Evolutionary conservation across 345 rosid species (phyloP), one percentile per base, ranked within the genome.

Genomic region (Capsella bursapastoris): DNA sequence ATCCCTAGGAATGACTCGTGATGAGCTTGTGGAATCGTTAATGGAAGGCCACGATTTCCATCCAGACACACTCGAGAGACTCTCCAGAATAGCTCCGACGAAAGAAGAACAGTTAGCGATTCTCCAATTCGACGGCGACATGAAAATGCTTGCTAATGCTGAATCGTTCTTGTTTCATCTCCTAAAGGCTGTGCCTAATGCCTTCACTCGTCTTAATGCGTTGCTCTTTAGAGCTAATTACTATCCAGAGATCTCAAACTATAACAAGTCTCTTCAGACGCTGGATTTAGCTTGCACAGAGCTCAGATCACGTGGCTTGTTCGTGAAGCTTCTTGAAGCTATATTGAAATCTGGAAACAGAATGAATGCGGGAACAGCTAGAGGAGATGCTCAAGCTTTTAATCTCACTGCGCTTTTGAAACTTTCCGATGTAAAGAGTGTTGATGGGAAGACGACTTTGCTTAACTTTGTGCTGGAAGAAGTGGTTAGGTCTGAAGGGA

Each of bases 321-420:
- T 93, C 82, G 79, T 89, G 3, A 91, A 93, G 69, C 92, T 90
- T 37, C 85, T 93, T 0, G 94, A 90, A 80, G 98, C 96, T 11
- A 86, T 93, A 57, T 81, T 93, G 53, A 93, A 93, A 80, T 92
- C 97, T 4, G 96, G 98, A 28, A 93, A 89, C 74, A 81, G 79
- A 68, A 87, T 90, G 91, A 93, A 93, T 61, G 93, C 93, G 0
- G 98, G 98, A 77, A 89, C 98, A 3, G 69, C 91, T 12, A 84
- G 97, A 79, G 98, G 98, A 45, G 85, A 93, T 35, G 98, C 98
- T 8, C 83, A 83, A 43, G 94, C 92, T 52, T 93, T 93, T 72
- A 84, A 88, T 72, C 87, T 89, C 44, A 82, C 79, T 0, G 85
- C 96, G 14, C 84, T 89, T 18, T 74, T 83, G 11, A 89, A 90